These are phyloP conservation scores for Drechslerella stenobrocha DNA, from an alignment of 2,329 filamentous ascomycete genomes.

Conservation along the genomic window DNA sequence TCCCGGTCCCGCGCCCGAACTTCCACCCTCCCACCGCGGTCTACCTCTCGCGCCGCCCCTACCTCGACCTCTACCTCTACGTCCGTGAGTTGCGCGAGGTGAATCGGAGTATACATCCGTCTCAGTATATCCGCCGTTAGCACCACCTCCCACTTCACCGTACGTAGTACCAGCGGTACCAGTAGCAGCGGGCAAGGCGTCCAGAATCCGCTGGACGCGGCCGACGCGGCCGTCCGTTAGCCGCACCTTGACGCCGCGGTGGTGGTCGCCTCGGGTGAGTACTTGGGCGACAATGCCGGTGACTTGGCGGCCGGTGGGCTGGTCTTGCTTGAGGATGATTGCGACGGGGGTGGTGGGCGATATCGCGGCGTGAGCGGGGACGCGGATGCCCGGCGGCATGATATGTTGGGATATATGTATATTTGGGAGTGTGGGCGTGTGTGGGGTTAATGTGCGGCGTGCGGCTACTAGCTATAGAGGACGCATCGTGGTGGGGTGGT, in stretches of 20 bases:
- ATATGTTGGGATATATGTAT: conserved; percentile 50
- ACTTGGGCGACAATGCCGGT: conserved; percentile 68
- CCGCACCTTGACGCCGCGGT: conserved; percentile 76
- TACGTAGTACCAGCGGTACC: conserved; percentile 23
- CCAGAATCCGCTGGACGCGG: conserved; percentile 68
- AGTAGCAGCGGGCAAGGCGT: conserved; percentile 31
- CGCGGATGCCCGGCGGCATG: conserved; percentile 22
- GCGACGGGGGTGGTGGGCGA: conserved; percentile 67
- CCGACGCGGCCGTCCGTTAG: conserved; percentile 72
- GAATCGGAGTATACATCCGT: not conserved
- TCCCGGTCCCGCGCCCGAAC: conserved; percentile 50
- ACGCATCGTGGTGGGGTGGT: no score
- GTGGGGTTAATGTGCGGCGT: no score
- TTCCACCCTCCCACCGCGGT: conserved; percentile 25
- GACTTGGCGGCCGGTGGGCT: conserved; percentile 72
- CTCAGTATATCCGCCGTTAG: no score
- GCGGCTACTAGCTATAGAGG: no score
- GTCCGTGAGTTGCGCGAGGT: conserved; percentile 22
- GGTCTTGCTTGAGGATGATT: conserved; percentile 75
- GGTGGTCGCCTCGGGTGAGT: conserved; percentile 73
- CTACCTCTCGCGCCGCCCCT: conserved; percentile 29
- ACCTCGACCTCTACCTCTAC: conserved; percentile 36
- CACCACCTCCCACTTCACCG: not conserved
- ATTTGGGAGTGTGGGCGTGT: conserved; percentile 44
- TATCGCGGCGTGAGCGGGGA: conserved; percentile 63